Base-by-base conservation (phyloP, 75 land plant genomes). In the Larix kaempferi region DNA sequence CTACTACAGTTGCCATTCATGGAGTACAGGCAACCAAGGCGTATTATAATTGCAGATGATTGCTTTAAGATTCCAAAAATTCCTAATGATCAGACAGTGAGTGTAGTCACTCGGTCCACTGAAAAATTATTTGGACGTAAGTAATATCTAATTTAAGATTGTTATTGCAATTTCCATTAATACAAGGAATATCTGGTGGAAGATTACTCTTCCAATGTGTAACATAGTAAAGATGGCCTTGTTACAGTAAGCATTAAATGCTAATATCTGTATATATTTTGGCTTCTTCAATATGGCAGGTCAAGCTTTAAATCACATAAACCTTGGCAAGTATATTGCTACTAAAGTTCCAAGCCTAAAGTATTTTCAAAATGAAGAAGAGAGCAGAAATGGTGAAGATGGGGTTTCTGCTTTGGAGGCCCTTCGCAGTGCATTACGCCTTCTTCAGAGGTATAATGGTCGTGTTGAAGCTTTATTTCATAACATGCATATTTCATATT, bases 21-120 rank as follows among this genome's bases (percentile, higher is more conserved):
- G 63, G 86, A 79, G 29, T 69, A 75, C 27, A 91, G 85, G 74
- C 80, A 83, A 54, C 35, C 80, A 77, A 89, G 85, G 82, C 86
- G 86, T 62, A 77, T 94, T 66, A 76, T 93, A 15, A 78, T 93
- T 83, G 98, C 98, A 65, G 97, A 93, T 86, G 98, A 95, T 83
- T 86, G 89, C 67, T 96, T 96, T 83, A 79, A 92, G 74, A 81
- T 92, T n/a, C 84, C 86, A 14, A 78, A 73, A 62, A 78, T 83
- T 78, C 90, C 92, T 4, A 87, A 79, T 57, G 89, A 88, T 58
- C 92, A 86, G 59, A 81, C 89, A 14, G 26, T 86, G 22, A 57
- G 84, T 59, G 92, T 84, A 44, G 78, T 97, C 54, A 62, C 67
- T 57, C 89, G 86, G 71, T 87, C 87, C 29, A 71, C 85, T 69